Evolutionary conservation across 345 rosid genomes (phyloP).

Genomic region (Linum lewisii): DNA sequence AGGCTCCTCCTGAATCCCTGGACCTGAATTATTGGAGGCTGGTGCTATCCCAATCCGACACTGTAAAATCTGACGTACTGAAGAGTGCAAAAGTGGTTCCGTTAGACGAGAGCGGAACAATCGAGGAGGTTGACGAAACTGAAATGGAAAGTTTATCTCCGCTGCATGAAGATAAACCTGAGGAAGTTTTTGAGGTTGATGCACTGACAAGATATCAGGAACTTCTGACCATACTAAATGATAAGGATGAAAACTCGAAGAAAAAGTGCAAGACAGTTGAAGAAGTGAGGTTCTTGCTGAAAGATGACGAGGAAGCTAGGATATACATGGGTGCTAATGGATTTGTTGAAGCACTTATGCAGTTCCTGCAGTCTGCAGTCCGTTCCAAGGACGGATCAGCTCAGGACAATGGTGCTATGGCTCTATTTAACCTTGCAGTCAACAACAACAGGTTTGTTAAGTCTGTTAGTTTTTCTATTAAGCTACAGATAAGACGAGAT

Average conservation of each 20-base stretch:
- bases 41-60: neutral
- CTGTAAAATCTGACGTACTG: slow-evolving; percentile 3
- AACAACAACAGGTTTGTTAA: neutral
- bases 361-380: slow-evolving; percentile 26
- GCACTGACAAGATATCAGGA: neutral
- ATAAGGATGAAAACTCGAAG: neutral
- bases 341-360: slow-evolving; percentile 18
- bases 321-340: slow-evolving; percentile 10
- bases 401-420: neutral
- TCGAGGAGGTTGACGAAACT: neutral
- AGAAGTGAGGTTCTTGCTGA: slow-evolving; percentile 18
- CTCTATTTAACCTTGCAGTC: neutral
- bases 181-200: neutral
- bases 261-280: slow-evolving; percentile 20
- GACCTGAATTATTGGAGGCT: neutral
- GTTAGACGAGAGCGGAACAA: neutral
- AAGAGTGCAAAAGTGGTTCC: neutral
- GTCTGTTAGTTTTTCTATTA: neutral
- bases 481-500: neutral
- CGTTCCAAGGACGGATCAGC: slow-evolving; percentile 22
- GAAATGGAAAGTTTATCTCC: slow-evolving; percentile 4
- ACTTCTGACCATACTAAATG: neutral
- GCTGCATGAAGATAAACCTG: slow-evolving; percentile 5
- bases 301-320: slow-evolving; percentile 7
- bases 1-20: neutral